Conservation (phyloP, 139 green algal genomes). For the Coccomyxa sp. region DNA sequence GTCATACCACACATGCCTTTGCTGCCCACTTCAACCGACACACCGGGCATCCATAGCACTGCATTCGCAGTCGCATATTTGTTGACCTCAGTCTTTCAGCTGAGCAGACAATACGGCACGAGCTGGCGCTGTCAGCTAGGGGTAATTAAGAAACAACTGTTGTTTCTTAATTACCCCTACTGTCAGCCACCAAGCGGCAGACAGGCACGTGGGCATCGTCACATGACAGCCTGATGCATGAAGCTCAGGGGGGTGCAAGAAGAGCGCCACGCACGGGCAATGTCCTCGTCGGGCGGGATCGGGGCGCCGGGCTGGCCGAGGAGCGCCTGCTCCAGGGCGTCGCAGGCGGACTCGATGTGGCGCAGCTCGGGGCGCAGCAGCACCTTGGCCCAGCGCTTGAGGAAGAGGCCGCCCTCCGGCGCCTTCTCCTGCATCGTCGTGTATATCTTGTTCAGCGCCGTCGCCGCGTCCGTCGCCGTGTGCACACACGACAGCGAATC, state of each 20-base stretch:
- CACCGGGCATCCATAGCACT: neutral
- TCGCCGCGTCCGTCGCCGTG: conserved; percentile 43
- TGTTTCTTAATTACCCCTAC: neutral
- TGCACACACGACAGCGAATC: conserved; percentile 61
- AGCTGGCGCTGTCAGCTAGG: neutral
- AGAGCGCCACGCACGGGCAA: neutral
- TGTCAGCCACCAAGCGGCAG: neutral
- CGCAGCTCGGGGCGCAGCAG: conserved; percentile 31
- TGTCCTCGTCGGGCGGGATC: no score
- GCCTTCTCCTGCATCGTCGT: conserved; percentile 21
- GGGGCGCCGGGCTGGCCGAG: neutral
- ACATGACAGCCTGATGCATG: neutral
- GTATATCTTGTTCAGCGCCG: conserved; percentile 45
- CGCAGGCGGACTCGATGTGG: conserved; percentile 32
- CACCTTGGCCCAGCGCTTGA: conserved; percentile 25
- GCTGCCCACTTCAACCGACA: neutral
- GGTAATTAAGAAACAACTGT: neutral
- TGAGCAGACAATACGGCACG: no score
- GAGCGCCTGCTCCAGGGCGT: conserved; percentile 36
- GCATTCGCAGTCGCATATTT: neutral
- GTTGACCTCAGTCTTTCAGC: no score
- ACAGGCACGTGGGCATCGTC: neutral
- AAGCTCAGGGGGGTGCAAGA: neutral
- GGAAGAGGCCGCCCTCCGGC: neutral
- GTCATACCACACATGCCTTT: neutral